A percentile compares a stretch with the other conserved stretches of the same genome.
These are phyloP conservation scores for Lagenidium giganteum DNA, from an alignment of 352 stramenopile genomes.

Conservation along the genomic window DNA sequence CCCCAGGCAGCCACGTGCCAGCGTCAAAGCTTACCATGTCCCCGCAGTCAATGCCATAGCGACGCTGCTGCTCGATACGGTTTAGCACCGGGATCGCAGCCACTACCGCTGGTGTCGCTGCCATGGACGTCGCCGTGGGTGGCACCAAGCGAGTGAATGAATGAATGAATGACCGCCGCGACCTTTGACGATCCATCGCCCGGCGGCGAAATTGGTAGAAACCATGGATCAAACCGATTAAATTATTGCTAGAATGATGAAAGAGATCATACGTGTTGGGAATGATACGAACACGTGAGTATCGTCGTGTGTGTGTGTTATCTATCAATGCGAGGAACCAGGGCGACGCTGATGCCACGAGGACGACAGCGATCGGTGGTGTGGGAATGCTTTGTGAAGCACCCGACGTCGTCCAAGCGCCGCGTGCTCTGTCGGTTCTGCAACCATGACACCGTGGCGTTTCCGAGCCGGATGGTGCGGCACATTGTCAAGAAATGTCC, in stretches of 20 bases:
- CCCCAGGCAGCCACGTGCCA: constrained; percentile 86
- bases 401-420: constrained; percentile 23
- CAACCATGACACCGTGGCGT: constrained; percentile 36
- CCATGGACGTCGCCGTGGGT: neutral
- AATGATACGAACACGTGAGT: too few relatives aligned
- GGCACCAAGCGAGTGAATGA: too few relatives aligned
- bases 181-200: too few relatives aligned
- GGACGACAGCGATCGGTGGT: constrained; percentile 35
- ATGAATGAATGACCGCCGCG: too few relatives aligned
- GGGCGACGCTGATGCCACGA: constrained; percentile 19
- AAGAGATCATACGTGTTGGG: too few relatives aligned
- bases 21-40: constrained; percentile 86
- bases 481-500: constrained; percentile 40
- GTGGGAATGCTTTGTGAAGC: constrained; percentile 38
- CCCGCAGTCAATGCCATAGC: constrained; percentile 76
- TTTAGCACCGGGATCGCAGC: constrained; percentile 46
- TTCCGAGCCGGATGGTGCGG: constrained; percentile 38
- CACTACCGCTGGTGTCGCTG: neutral
- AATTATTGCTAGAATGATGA: too few relatives aligned
- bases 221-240: too few relatives aligned
- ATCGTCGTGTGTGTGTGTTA: neutral
- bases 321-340: neutral
- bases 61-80: constrained; percentile 62
- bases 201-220: too few relatives aligned
- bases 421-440: constrained; percentile 48